Evolutionary conservation across 345 rosid species (phyloP).

Genomic region (Leavenworthia alabamica): DNA sequence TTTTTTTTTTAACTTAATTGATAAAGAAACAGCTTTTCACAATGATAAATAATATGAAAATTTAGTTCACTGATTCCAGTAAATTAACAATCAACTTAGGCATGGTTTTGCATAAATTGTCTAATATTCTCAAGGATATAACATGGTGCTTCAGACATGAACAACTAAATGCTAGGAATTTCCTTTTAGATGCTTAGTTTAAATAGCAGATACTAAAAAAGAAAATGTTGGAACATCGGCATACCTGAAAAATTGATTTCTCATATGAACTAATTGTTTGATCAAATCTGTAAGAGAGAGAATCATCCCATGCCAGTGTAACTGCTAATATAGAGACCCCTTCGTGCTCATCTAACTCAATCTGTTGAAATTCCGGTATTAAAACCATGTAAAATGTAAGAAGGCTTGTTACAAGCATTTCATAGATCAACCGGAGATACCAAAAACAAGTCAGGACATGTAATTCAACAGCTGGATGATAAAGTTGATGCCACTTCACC

Average conservation of each 20-base stretch:
- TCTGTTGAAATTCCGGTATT: constrained; percentile 39
- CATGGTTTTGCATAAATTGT: background rate
- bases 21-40: background rate
- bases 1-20: background rate
- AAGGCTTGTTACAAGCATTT: constrained; percentile 1
- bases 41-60: background rate
- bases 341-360: constrained; percentile 65
- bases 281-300: constrained; percentile 42
- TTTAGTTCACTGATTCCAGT: background rate
- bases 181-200: background rate
- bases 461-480: background rate
- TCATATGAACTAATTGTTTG: constrained; percentile 57
- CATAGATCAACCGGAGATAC: background rate
- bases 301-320: constrained; percentile 69
- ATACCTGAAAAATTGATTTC: constrained; percentile 58
- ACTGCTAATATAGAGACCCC: constrained; percentile 62
- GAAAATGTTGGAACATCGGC: background rate
- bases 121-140: background rate
- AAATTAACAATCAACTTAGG: background rate
- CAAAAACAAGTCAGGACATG: background rate
- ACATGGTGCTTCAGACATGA: background rate
- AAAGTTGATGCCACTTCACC: constrained; percentile 40
- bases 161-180: background rate
- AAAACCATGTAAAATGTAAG: background rate
- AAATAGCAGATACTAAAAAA: background rate